Percentiles rank a stretch among this genome's conserved stretches.
These are phyloP conservation scores for Neotropicomus parvogracilis DNA, from an alignment of 1,284 basidiomycete genomes.

Conservation along the genomic window DNA sequence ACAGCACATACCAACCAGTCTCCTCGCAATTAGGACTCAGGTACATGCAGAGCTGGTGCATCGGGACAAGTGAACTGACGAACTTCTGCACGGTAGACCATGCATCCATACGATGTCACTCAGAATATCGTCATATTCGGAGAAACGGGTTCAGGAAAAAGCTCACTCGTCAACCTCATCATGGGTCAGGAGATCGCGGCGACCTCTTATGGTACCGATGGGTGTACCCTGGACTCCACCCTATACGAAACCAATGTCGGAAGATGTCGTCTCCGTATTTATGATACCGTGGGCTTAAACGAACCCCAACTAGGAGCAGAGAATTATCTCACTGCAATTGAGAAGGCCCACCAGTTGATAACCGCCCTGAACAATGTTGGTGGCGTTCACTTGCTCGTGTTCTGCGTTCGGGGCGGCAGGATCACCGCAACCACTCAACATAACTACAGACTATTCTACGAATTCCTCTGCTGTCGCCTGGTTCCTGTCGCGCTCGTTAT, in stretches of 20 bases:
- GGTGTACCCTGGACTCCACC: slow-evolving; percentile 29
- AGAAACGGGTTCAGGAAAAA: slow-evolving; percentile 35
- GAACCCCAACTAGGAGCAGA: slow-evolving; percentile 30
- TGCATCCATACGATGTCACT: slow-evolving; percentile 13
- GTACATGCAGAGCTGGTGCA: slow-evolving; percentile 12
- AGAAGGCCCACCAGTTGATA: slow-evolving; percentile 28
- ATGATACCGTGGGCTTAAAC: slow-evolving; percentile 31
- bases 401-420: slow-evolving; percentile 33
- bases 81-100: slow-evolving; percentile 8
- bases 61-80: slow-evolving; percentile 5
- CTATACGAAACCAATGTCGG: slow-evolving; percentile 22
- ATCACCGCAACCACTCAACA: slow-evolving; percentile 31
- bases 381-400: slow-evolving; percentile 32
- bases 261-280: slow-evolving; percentile 20
- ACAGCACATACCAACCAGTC: slow-evolving; percentile 2
- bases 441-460: slow-evolving; percentile 33
- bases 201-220: slow-evolving; percentile 29
- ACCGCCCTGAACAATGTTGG: slow-evolving; percentile 20
- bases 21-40: slow-evolving; percentile 6
- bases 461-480: slow-evolving; percentile 27
- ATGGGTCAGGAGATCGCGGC: slow-evolving; percentile 21
- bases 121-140: slow-evolving; percentile 30
- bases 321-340: slow-evolving; percentile 27
- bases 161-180: slow-evolving; percentile 33
- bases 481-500: slow-evolving; percentile 32